Base-by-base conservation (phyloP, 768 basidiomycete species). In the Leucocoprinus leucothites region DNA sequence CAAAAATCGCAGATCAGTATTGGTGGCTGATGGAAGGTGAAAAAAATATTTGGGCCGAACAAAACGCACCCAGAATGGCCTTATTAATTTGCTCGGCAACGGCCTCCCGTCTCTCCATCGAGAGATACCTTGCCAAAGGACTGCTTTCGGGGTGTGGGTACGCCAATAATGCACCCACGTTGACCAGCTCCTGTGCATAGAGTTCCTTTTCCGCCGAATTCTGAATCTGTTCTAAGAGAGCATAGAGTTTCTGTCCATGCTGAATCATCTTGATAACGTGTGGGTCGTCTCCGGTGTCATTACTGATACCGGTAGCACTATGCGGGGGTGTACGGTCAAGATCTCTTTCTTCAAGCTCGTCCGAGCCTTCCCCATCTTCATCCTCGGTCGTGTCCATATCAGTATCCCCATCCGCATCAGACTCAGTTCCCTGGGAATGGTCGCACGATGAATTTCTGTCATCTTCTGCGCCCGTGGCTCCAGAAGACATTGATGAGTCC, bases 51-150 rank as follows among this genome's bases (percentile, higher is more conserved):
- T 18, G 3, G 38, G 38, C 16, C 11, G 16, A 38, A 38, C 4
- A 11, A 38, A 21, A 77, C 91, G 66, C 62, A 94, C 94, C 74
- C 11, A 97, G 69, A 45, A 97, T 89, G 14, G 94, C 94, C 42
- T 82, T 78, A 60, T 95, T 89, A 40, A 98, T 85, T 70, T 94
- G 90, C 55, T 92, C 89, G 4, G 94, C 94, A 19, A 97, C 81
- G 4, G 81, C 82, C 59, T 90, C 87, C 57, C 94, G 81, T 63
- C 94, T 75, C 50, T 82, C 82, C 67, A 87, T 85, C 35, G 80
- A 79, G 57, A 97, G 69, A 69, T 95, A 98, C 53, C 79, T 84
- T 14, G 81, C 74, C 63, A 94, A 77, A 0, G 87, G 80, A 62
- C 91, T 91, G 35, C 74, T 80, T 63, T 91, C 91, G 0, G 94